Evolutionary conservation across 768 basidiomycete species (phyloP).

Genomic region (Phanerochaete carnosa): DNA sequence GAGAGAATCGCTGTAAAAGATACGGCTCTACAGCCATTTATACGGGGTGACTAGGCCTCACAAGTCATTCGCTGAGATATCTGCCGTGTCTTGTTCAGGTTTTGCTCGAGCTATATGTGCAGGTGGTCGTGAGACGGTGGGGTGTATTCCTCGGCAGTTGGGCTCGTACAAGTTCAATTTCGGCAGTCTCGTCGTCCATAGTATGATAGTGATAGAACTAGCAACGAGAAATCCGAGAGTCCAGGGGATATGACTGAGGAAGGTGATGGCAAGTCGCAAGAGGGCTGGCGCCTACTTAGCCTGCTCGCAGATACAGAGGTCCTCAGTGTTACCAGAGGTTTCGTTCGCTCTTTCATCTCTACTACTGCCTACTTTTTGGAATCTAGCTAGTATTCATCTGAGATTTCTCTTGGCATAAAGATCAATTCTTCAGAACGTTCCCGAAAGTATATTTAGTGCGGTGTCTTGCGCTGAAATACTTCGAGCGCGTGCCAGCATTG

Average conservation of each 20-base stretch:
- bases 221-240: no score
- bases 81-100: constrained; percentile 80
- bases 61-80: constrained; percentile 86
- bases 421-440: no score
- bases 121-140: not conserved
- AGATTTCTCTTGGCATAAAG: no score
- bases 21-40: constrained; percentile 18
- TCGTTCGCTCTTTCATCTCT: no score
- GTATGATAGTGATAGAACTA: not conserved
- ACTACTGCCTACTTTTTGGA: no score
- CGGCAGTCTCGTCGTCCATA: constrained; percentile 66
- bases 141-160: not conserved
- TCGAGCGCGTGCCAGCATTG: no score
- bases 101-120: constrained; percentile 71
- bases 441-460: no score
- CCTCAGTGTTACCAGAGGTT: no score
- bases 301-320: no score
- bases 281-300: not conserved
- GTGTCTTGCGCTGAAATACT: no score
- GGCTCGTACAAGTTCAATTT: constrained; percentile 61
- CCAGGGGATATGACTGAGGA: not conserved
- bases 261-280: no score
- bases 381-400: no score
- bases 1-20: constrained; percentile 66
- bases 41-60: constrained; percentile 33